phyloP scores from a whole-genome alignment of 2,329 filamentous ascomycete species.

The Aspergillus sp. region DNA sequence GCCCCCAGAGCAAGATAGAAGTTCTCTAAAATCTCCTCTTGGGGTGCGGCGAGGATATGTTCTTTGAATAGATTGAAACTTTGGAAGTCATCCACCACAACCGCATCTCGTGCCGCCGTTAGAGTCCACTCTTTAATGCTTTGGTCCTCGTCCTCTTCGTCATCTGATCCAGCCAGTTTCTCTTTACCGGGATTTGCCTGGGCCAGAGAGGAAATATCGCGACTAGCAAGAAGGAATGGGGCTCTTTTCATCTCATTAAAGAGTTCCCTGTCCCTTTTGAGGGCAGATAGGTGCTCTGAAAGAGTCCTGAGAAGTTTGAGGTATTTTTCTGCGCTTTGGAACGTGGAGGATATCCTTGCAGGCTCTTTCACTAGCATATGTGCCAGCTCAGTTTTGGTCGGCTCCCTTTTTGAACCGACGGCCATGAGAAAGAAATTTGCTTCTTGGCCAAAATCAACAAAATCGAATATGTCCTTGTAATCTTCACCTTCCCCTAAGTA shows the following conservation, averaged over 20 bases:
- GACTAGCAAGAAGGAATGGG: conserved; percentile 77
- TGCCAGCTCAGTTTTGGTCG: conserved; percentile 80
- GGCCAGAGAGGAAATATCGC: conserved; percentile 54
- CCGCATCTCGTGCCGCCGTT: conserved; percentile 64
- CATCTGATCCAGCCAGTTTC: conserved; percentile 20
- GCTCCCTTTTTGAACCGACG: conserved; percentile 86
- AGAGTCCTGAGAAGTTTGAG: conserved; percentile 75
- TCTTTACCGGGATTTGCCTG: conserved; percentile 12
- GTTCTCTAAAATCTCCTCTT: conserved; percentile 78
- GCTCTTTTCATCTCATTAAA: conserved; percentile 71
- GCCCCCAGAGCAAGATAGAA: conserved; percentile 83
- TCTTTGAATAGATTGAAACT: conserved; percentile 86
- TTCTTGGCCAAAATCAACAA: conserved; percentile 85
- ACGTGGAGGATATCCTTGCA: conserved; percentile 69
- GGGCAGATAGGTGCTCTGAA: conserved; percentile 62
- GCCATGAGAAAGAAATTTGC: conserved; percentile 85
- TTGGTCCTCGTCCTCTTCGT: conserved; percentile 58
- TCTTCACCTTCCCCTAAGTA: conserved; percentile 71
- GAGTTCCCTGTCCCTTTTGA: conserved; percentile 76
- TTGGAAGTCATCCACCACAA: conserved; percentile 82
- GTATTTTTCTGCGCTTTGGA: conserved; percentile 82
- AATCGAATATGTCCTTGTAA: conserved; percentile 92
- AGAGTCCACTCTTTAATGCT: conserved; percentile 75
- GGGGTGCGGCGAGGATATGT: conserved; percentile 76
- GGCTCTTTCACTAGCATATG: conserved; percentile 79